Base-by-base conservation (phyloP, 2,329 filamentous ascomycete species). In the Amauroascus verrucosus region DNA sequence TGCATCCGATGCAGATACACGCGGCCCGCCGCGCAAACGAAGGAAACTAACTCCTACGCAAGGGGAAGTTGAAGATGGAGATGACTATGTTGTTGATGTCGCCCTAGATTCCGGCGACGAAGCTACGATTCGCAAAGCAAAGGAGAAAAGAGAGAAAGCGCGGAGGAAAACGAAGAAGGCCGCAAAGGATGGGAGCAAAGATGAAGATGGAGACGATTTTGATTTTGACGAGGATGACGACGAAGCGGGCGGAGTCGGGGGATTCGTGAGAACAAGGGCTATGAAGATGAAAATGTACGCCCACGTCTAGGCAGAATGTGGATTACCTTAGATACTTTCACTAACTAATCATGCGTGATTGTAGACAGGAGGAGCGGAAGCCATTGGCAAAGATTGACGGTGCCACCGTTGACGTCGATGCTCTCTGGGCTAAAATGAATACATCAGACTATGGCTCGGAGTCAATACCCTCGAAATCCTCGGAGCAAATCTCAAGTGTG, bases 91-190 rank as follows among this genome's bases (percentile, higher is more conserved):
- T 8, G 28, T 54, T n/a, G 67, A 67, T 8, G 65, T 66, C 5
- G 74, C 72, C 35, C 63, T 79, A 3, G 75, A 79, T 54, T 79
- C 77, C 7, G 78, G 78, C 2, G 78, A 81, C 59, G 78, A 80
- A 59, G 73, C 67, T 6, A 79, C 75, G n/a, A 78, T 80, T 40
- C 67, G 67, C 52, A 77, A 74, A 56, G 72, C 70, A 14, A 71
- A 70, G 54, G 64, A 66, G 48, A 72, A 63, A 58, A 66, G 63
- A 54, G 54, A 63, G 53, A 75, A 64, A 38, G 70, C 68, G 60
- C 69, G 67, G 51, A 63, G 49, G 51, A 55, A 6, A 62, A 60
- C 45, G 64, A 62, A 33, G 65, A 38, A 46, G 14, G 61, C 45
- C 60, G 59, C 60, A 20, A 59, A 53, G 9, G 62, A 68, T 41